Conservation (phyloP, 192 early-diverging fungal species). For the Dimargaris cristalligena region DNA sequence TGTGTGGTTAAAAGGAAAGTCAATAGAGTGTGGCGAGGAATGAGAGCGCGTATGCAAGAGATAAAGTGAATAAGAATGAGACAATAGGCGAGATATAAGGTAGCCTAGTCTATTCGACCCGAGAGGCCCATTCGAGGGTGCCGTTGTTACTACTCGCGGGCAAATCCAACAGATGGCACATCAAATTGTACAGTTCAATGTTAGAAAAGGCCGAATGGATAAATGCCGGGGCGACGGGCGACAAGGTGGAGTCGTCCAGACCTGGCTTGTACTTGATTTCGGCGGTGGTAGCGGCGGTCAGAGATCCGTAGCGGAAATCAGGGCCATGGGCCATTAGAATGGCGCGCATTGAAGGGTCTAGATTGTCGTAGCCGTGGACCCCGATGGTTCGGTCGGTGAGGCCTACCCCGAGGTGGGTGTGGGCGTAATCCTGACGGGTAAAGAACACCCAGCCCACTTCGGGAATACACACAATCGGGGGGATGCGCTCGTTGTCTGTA, state of each 20-base stretch:
- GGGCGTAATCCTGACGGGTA: slow-evolving; percentile 4
- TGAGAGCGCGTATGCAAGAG: too few species aligned
- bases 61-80: too few species aligned
- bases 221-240: background rate
- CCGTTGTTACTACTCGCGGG: slow-evolving; percentile 56
- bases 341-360: slow-evolving; percentile 59
- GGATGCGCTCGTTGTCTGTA: slow-evolving; percentile 39
- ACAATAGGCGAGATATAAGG: too few species aligned
- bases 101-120: background rate
- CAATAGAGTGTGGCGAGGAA: too few species aligned
- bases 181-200: slow-evolving; percentile 52
- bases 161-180: slow-evolving; percentile 37
- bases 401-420: background rate
- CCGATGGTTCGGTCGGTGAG: slow-evolving; percentile 27
- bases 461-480: slow-evolving; percentile 55
- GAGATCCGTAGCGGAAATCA: slow-evolving; percentile 24
- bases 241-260: too few species aligned
- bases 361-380: slow-evolving; percentile 73
- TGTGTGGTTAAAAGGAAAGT: too few species aligned
- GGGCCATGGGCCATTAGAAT: slow-evolving; percentile 72
- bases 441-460: slow-evolving; percentile 44
- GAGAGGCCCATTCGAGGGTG: slow-evolving; percentile 17
- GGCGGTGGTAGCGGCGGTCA: background rate
- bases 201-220: slow-evolving; percentile 34
- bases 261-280: too few species aligned